phyloP scores from a whole-genome alignment of 176 grass and related monocot species.

The Eremochloa ophiuroides region DNA sequence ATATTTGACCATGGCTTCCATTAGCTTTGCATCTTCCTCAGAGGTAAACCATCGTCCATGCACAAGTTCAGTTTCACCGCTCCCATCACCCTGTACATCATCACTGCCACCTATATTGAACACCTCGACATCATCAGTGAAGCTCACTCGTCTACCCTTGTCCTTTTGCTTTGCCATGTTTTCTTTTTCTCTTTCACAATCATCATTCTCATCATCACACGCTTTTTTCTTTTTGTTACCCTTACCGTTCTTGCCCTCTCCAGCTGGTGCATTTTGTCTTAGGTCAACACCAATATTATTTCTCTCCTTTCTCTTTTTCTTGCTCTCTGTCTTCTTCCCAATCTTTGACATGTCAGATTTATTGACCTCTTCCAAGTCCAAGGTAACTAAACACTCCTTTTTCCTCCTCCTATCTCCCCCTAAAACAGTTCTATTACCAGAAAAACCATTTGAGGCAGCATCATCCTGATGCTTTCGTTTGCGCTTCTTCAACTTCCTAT shows the following conservation, averaged over 20 bases:
- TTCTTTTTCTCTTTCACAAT: constrained; percentile 32
- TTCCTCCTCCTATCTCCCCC: constrained; percentile 15
- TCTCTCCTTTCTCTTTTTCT: constrained; percentile 31
- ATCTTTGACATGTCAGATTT: background rate
- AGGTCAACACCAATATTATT: background rate
- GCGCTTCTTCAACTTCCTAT: constrained; percentile 23
- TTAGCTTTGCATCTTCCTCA: constrained; percentile 57
- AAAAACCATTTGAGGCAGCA: background rate
- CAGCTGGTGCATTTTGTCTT: background rate
- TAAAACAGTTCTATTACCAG: background rate
- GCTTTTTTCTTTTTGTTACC: constrained; percentile 25
- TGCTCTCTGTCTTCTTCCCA: constrained; percentile 16
- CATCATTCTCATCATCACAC: constrained; percentile 26
- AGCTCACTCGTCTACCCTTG: constrained; percentile 53
- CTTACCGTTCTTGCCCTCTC: background rate
- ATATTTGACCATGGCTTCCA: constrained; percentile 47
- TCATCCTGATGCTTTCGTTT: background rate
- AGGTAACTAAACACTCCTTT: constrained; percentile 7
- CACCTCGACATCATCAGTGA: constrained; percentile 51
- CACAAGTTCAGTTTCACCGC: constrained; percentile 22
- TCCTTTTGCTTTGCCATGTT: constrained; percentile 21
- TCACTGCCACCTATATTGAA: constrained; percentile 29
- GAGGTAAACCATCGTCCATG: constrained; percentile 50
- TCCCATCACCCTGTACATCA: background rate
- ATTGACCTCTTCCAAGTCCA: constrained; percentile 15